Conservation (phyloP, 1,284 basidiomycete genomes). For the Coniophora puteana region DNA sequence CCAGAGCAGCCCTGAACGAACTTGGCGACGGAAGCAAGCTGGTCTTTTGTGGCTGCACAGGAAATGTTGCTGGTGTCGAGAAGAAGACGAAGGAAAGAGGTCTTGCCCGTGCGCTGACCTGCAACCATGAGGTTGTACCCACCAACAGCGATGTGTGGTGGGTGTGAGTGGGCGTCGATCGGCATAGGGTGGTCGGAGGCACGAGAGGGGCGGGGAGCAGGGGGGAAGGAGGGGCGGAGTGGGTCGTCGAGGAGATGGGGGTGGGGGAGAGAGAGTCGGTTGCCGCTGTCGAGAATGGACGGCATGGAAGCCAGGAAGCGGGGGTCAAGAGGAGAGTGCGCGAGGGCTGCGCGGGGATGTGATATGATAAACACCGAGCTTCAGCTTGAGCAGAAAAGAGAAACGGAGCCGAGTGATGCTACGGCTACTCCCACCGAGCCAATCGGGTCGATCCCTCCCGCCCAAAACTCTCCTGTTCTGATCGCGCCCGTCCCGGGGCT, state of each 20-base stretch:
- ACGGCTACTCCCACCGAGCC: conserved; percentile 29
- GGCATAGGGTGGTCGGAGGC: conserved; percentile 21
- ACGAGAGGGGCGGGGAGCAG: conserved; percentile 14
- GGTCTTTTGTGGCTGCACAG: conserved; percentile 54
- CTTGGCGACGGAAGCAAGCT: conserved; percentile 70
- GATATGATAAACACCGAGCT: conserved; percentile 26
- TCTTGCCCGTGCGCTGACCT: conserved; percentile 73
- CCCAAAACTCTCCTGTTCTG: conserved; percentile 5
- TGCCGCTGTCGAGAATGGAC: too few species aligned
- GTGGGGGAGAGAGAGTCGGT: conserved; percentile 30
- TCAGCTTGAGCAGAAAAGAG: conserved; percentile 28
- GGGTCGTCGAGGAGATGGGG: conserved; percentile 9
- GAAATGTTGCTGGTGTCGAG: conserved; percentile 71
- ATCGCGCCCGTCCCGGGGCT: conserved; percentile 8
- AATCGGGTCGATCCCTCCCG: conserved; percentile 22
- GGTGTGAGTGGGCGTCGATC: too few species aligned
- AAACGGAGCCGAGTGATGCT: conserved; percentile 35
- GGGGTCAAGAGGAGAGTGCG: too few species aligned
- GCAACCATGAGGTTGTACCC: conserved; percentile 74
- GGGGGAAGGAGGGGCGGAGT: conserved; percentile 22
- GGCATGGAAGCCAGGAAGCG: too few species aligned
- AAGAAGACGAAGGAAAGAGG: conserved; percentile 73
- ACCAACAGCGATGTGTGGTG: too few species aligned
- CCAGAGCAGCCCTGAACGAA: conserved; percentile 69
- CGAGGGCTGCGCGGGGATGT: conserved; percentile 35